A percentile compares a stretch with the other conserved stretches of the same genome.
These are phyloP conservation scores for Citrus sinensis DNA, from an alignment of 345 rosid genomes.

Conservation along the genomic window DVS_A1.0 CM039166.1:8560501-8561000, in stretches of 20 bases:
- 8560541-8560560: not conserved
- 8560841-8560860: constrained; percentile 84
- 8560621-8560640: constrained; percentile 81
- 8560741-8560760: not conserved
- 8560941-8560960: not conserved
- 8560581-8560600: not conserved
- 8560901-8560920: constrained; percentile 41
- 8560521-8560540: not conserved
- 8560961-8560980: not conserved
- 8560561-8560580: not conserved
- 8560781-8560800: constrained; percentile 16
- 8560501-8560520: constrained; percentile 11
- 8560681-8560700: constrained; percentile 68
- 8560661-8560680: constrained; percentile 69
- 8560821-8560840: constrained; percentile 96
- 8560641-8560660: constrained; percentile 94
- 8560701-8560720: not conserved
- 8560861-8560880: constrained; percentile 65
- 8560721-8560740: too few relatives aligned
- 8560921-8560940: not conserved
- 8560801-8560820: constrained; percentile 64
- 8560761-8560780: not conserved
- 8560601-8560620: constrained; percentile 33
- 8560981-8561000: not conserved
- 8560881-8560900: constrained; percentile 27